phyloP scores from a whole-genome alignment of 495 filamentous ascomycete species.

The Pseudomonodictys pantanalensis region DNA sequence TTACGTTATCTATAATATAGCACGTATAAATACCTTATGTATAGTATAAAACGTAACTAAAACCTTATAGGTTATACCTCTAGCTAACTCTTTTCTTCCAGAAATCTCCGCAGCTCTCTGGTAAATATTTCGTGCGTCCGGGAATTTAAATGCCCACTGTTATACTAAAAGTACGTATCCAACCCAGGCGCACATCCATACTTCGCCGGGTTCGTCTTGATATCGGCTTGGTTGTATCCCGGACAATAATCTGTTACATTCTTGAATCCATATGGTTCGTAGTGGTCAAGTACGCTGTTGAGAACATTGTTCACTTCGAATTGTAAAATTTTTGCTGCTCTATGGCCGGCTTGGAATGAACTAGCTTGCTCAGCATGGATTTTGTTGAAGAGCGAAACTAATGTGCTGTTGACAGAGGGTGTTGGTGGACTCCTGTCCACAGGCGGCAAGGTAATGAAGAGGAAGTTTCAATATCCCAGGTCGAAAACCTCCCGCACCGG shows the following conservation, averaged over 20 bases:
- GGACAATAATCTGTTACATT: constrained; percentile 52
- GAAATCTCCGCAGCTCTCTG: constrained; percentile 34
- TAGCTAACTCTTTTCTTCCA: too few species aligned
- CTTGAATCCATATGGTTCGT: constrained; percentile 45
- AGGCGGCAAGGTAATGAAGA: constrained; percentile 54
- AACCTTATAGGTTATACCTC: too few species aligned
- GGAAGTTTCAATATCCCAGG: constrained; percentile 48
- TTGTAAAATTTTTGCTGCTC: neutral
- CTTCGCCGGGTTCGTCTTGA: constrained; percentile 43
- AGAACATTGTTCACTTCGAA: constrained; percentile 38
- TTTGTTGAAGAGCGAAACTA: constrained; percentile 46
- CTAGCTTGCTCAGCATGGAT: constrained; percentile 38
- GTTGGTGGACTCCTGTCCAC: constrained; percentile 46
- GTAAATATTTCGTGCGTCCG: constrained; percentile 47
- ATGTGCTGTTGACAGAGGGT: constrained; percentile 49
- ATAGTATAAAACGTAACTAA: too few species aligned
- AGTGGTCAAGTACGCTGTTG: constrained; percentile 47
- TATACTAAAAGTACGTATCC: constrained; percentile 46
- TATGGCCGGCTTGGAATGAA: constrained; percentile 33
- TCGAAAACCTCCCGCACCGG: constrained; percentile 44
- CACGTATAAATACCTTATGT: too few species aligned
- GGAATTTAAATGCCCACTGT: constrained; percentile 46
- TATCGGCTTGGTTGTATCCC: constrained; percentile 50
- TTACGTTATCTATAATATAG: too few species aligned
- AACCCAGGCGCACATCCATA: constrained; percentile 48